Evolutionary conservation across 225 moss, liverwort and hornwort species (phyloP).

Genomic region (Takakia lepidozioides): DNA sequence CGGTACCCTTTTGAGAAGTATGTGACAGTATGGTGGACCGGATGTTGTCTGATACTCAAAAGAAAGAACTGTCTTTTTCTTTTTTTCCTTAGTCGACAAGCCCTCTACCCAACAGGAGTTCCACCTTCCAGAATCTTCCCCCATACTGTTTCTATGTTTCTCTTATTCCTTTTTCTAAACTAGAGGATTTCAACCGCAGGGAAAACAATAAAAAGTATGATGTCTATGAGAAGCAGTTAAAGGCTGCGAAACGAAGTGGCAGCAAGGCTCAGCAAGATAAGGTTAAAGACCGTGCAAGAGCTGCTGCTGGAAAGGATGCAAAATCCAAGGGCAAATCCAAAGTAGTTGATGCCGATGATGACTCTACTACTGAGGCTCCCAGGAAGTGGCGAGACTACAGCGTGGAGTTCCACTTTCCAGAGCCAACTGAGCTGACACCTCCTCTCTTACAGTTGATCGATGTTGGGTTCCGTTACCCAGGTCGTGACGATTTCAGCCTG

Average conservation of each 20-base stretch:
- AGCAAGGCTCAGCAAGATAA: conserved; percentile 93
- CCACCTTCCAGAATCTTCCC: too few species aligned
- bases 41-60: too few species aligned
- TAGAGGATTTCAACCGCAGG: too few species aligned
- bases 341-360: conserved; percentile 43
- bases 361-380: conserved; percentile 46
- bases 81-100: too few species aligned
- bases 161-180: too few species aligned
- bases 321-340: conserved; percentile 87
- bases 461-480: conserved; percentile 76
- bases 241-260: conserved; percentile 87
- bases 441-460: conserved; percentile 86
- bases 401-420: conserved; percentile 90
- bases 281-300: conserved; percentile 95
- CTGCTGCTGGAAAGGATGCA: conserved; percentile 80
- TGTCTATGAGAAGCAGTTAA: conserved; percentile 84
- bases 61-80: too few species aligned
- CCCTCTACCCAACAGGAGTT: too few species aligned
- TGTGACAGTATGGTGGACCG: too few species aligned
- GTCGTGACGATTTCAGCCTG: conserved; percentile 72
- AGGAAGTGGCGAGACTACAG: conserved; percentile 83
- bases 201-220: conserved; percentile 91
- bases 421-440: conserved; percentile 86
- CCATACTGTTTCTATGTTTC: too few species aligned
- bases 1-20: too few species aligned